phyloP scores from a whole-genome alignment of 2,329 filamentous ascomycete species.

The Colletotrichum musicola region DNA sequence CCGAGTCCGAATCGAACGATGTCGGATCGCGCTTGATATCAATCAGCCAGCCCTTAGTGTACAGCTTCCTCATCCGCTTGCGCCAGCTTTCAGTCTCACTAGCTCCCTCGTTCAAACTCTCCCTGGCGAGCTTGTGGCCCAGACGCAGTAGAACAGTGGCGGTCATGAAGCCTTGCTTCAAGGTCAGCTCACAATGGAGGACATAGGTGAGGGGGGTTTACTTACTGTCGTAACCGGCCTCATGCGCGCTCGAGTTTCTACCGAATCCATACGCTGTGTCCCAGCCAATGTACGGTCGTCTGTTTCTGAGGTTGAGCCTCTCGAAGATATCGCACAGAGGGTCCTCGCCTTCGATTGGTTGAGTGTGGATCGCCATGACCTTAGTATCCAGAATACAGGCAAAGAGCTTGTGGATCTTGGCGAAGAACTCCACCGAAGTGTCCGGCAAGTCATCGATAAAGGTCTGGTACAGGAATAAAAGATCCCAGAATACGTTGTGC shows the following conservation, averaged over 20 bases:
- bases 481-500: slow-evolving; percentile 74
- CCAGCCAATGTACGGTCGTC: slow-evolving; percentile 15
- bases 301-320: not conserved
- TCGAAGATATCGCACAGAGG: slow-evolving; percentile 18
- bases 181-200: not conserved
- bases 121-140: slow-evolving; percentile 5
- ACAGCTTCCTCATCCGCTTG: not conserved
- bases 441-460: slow-evolving; percentile 71
- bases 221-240: slow-evolving; percentile 30
- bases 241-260: not conserved
- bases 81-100: not conserved
- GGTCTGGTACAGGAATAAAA: slow-evolving; percentile 72
- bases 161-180: slow-evolving; percentile 24
- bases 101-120: not conserved
- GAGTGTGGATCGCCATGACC: slow-evolving; percentile 62
- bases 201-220: not conserved
- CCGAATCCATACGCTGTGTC: slow-evolving; percentile 19
- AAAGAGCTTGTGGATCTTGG: slow-evolving; percentile 60
- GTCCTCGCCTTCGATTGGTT: slow-evolving; percentile 36
- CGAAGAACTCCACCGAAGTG: slow-evolving; percentile 65
- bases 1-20: not conserved
- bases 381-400: slow-evolving; percentile 71
- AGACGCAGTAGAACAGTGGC: slow-evolving; percentile 17
- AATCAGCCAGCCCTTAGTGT: slow-evolving; percentile 14
- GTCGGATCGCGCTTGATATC: slow-evolving; percentile 7